Conservation (phyloP, 75 land plant species). For the Cupressus sempervirens region DNA sequence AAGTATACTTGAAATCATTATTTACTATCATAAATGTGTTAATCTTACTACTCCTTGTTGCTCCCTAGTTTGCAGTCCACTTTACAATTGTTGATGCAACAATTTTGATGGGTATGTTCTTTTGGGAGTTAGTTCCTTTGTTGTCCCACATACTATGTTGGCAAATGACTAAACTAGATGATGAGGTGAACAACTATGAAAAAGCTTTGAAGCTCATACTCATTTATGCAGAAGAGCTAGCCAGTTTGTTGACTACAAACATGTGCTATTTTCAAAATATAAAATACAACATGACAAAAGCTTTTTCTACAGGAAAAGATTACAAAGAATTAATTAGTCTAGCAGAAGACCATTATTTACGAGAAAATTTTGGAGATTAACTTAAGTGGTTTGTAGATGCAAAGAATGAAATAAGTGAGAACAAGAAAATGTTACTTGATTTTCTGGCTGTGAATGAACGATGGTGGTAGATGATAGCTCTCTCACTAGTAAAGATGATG, state of each 20-base stretch:
- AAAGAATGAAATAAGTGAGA: fast-evolving
- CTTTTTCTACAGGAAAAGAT: not conserved
- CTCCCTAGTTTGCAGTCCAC: too few species aligned
- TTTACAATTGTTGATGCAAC: too few species aligned
- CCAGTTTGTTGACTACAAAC: too few species aligned
- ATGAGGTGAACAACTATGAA: too few species aligned
- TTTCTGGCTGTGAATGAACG: not conserved
- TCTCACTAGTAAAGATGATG: not conserved
- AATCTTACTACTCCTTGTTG: too few species aligned
- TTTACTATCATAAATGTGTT: too few species aligned
- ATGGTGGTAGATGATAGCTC: not conserved
- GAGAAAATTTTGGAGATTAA: not conserved
- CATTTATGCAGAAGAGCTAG: too few species aligned
- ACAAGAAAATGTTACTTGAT: not conserved
- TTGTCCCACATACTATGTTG: too few species aligned
- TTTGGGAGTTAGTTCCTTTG: too few species aligned
- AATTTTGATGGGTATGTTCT: too few species aligned
- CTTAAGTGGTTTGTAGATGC: not conserved
- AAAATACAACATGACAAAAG: not conserved
- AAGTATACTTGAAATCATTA: too few species aligned
- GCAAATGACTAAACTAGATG: too few species aligned
- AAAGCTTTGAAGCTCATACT: not conserved
- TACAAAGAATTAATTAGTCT: not conserved
- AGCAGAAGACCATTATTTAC: not conserved
- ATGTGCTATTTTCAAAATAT: not conserved